Evolutionary conservation across 2,329 filamentous ascomycete species (phyloP).

Genomic region (Sporothrix luriei): DNA sequence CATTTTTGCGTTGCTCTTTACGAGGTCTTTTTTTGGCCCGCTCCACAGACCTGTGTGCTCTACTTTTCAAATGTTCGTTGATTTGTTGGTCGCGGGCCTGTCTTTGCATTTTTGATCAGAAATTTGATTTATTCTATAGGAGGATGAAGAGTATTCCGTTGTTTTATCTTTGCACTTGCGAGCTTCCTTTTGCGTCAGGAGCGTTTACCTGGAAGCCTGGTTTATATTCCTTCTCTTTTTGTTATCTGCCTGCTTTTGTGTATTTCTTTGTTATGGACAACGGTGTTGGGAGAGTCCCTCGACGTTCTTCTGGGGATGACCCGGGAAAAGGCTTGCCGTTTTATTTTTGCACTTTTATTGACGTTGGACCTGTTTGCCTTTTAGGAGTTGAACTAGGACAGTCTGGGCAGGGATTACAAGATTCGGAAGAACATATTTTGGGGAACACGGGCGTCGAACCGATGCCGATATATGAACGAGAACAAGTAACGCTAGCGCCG

Average conservation of each 20-base stretch:
- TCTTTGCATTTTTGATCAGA: neutral
- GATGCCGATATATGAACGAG: constrained; percentile 31
- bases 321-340: constrained; percentile 1
- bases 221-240: constrained; percentile 6
- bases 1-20: neutral
- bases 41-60: neutral
- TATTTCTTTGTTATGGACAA: neutral
- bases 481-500: constrained; percentile 24
- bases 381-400: constrained; percentile 30
- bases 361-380: constrained; percentile 21
- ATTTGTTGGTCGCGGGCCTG: constrained; percentile 5
- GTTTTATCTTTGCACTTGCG: constrained; percentile 13
- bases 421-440: constrained; percentile 18
- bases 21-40: neutral
- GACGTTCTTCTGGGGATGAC: constrained; percentile 2
- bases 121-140: neutral
- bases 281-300: constrained; percentile 16
- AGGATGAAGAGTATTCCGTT: neutral
- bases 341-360: neutral
- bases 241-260: constrained; percentile 4
- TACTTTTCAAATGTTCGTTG: constrained; percentile 6
- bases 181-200: constrained; percentile 10
- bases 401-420: constrained; percentile 13
- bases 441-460: constrained; percentile 18
- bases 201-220: constrained; percentile 11